Evolutionary conservation across 495 filamentous ascomycete species (phyloP).

Genomic region (Letharia columbiana): DNA sequence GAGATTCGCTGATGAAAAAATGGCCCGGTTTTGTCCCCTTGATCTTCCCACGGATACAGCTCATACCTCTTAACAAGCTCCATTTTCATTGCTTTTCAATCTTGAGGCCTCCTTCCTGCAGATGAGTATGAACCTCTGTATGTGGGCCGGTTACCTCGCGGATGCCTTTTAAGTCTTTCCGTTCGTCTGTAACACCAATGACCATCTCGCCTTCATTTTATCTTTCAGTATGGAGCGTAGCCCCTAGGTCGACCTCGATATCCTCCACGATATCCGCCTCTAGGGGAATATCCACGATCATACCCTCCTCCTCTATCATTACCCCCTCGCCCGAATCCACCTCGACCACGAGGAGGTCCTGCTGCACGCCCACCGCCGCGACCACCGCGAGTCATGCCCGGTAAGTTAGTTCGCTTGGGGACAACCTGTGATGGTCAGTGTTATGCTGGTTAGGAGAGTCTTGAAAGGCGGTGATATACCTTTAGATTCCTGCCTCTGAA

Average conservation of each 20-base stretch:
- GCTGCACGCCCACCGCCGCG: slow-evolving; percentile 48
- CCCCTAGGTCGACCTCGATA: slow-evolving; percentile 68
- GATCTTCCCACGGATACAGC: background rate
- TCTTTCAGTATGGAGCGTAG: slow-evolving; percentile 67
- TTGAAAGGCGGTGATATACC: slow-evolving; percentile 40
- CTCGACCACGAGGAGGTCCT: slow-evolving; percentile 35
- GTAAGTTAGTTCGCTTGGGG: slow-evolving; percentile 94
- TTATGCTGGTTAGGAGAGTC: background rate
- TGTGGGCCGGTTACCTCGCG: background rate
- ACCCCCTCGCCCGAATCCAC: slow-evolving; percentile 49
- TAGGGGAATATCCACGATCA: slow-evolving; percentile 49
- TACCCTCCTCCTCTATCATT: slow-evolving; percentile 43
- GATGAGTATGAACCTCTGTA: background rate
- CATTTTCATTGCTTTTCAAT: background rate
- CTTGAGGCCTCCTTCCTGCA: background rate
- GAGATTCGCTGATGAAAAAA: background rate
- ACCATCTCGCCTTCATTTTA: background rate
- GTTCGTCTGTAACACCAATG: background rate
- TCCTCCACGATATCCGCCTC: slow-evolving; percentile 73
- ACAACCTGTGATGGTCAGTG: slow-evolving; percentile 52
- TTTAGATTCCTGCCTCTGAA: slow-evolving; percentile 94
- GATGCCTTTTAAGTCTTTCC: background rate
- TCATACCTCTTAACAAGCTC: background rate
- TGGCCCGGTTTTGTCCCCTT: background rate
- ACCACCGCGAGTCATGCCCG: slow-evolving; percentile 81